A percentile compares a stretch with the other conserved stretches of the same genome.
These are phyloP conservation scores for Wickerhamiella sergipiensis DNA, from an alignment of 805 yeast genomes.

Conservation along the genomic window DNA sequence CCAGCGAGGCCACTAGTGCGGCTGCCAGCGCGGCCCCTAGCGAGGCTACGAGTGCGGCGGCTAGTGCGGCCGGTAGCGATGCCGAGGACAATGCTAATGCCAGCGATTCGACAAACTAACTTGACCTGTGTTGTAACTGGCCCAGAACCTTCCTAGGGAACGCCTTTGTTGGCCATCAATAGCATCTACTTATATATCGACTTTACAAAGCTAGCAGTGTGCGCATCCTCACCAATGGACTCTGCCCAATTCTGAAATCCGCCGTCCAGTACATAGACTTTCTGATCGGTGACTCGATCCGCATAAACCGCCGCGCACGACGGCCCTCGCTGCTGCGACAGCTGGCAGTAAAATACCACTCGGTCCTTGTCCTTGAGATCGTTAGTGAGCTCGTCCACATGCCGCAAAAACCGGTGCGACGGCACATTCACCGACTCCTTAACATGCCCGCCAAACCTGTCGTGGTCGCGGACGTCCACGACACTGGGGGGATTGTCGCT, in stretches of 20 bases:
- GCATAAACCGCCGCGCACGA: slow-evolving; percentile 56
- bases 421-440: slow-evolving; percentile 43
- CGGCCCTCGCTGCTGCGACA: slow-evolving; percentile 89
- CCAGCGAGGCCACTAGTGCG: slow-evolving; percentile 8
- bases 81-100: background rate
- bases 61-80: background rate
- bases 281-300: slow-evolving; percentile 24
- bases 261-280: slow-evolving; percentile 62
- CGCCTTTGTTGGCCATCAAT: background rate
- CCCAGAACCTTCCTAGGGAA: no score
- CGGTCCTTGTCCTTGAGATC: slow-evolving; percentile 29
- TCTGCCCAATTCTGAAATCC: slow-evolving; percentile 82
- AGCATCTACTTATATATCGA: slow-evolving; percentile 1
- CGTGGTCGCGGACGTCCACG: slow-evolving; percentile 78
- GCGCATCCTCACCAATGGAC: slow-evolving; percentile 49
- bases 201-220: slow-evolving; percentile 38
- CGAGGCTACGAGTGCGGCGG: background rate
- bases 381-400: slow-evolving; percentile 28
- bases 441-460: slow-evolving; percentile 66
- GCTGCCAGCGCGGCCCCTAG: background rate
- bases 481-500: slow-evolving; percentile 27
- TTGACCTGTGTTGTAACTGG: background rate
- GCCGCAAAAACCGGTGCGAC: slow-evolving; percentile 30
- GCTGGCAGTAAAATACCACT: slow-evolving; percentile 80
- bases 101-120: background rate